phyloP scores from a whole-genome alignment of 176 grass and related monocot genomes.

The Alloteropsis semialata region DNA sequence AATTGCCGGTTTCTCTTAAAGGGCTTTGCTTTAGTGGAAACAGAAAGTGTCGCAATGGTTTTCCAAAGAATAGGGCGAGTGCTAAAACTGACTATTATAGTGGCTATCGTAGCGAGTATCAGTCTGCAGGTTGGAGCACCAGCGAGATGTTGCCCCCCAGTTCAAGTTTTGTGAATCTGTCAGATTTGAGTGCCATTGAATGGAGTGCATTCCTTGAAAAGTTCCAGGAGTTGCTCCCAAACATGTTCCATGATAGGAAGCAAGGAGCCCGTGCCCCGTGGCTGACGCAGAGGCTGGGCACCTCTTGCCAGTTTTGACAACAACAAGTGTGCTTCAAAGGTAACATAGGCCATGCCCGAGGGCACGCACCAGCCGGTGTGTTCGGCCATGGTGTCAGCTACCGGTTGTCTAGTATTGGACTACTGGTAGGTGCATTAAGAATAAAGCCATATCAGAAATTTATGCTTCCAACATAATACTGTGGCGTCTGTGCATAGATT shows the following conservation, averaged over 20 bases:
- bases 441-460: conserved; percentile 2
- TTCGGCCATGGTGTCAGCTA: background rate
- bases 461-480: background rate
- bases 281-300: conserved; percentile 52
- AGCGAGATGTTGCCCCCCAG: conserved; percentile 40
- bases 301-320: conserved; percentile 67
- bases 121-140: conserved; percentile 44
- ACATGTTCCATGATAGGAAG: conserved; percentile 40
- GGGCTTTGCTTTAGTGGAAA: conserved; percentile 29
- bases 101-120: conserved; percentile 22
- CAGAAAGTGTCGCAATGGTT: background rate
- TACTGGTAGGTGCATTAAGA: background rate
- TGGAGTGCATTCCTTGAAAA: conserved; percentile 65
- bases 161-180: conserved; percentile 54
- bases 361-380: background rate
- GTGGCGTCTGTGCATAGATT: conserved; percentile 4
- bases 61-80: conserved; percentile 22
- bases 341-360: background rate
- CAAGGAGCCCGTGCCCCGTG: conserved; percentile 7
- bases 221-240: conserved; percentile 53
- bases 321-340: background rate
- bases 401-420: background rate
- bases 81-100: conserved; percentile 31
- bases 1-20: conserved; percentile 44
- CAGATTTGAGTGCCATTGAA: conserved; percentile 41